Evolutionary conservation across 768 basidiomycete genomes (phyloP).

Genomic region (Suillus decipiens): DNA sequence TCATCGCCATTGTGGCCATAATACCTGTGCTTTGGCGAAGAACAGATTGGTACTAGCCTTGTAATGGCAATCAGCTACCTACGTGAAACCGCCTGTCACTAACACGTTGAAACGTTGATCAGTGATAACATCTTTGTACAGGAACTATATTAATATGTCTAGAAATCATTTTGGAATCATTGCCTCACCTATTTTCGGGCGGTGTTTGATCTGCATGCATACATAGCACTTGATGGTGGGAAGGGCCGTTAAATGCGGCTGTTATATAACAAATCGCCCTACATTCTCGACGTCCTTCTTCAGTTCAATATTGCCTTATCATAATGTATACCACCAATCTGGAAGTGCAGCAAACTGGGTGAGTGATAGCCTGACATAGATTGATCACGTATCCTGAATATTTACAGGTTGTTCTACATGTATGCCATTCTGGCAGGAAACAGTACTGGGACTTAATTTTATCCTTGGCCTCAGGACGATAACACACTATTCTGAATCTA

Average conservation of each 20-base stretch:
- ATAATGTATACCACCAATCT: background rate
- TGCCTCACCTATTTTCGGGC: background rate
- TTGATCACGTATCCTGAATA: background rate
- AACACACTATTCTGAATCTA: background rate
- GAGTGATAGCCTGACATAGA: background rate
- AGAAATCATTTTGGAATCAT: background rate
- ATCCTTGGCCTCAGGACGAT: background rate
- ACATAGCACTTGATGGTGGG: background rate
- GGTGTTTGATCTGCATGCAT: background rate
- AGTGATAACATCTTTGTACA: no score
- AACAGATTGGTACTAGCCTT: no score
- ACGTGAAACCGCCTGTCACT: no score
- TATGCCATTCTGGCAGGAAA: background rate
- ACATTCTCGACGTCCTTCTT: background rate
- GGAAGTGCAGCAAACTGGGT: background rate
- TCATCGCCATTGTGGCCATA: no score
- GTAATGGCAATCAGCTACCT: no score
- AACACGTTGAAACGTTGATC: no score
- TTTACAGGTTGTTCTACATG: background rate
- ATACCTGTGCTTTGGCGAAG: no score
- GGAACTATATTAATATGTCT: background rate
- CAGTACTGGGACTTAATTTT: background rate
- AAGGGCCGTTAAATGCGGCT: background rate
- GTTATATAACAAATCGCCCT: background rate
- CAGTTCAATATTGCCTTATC: background rate